phyloP scores from a whole-genome alignment of 106 monocot genomes.

The Dendrobium chrysotoxum region DNA sequence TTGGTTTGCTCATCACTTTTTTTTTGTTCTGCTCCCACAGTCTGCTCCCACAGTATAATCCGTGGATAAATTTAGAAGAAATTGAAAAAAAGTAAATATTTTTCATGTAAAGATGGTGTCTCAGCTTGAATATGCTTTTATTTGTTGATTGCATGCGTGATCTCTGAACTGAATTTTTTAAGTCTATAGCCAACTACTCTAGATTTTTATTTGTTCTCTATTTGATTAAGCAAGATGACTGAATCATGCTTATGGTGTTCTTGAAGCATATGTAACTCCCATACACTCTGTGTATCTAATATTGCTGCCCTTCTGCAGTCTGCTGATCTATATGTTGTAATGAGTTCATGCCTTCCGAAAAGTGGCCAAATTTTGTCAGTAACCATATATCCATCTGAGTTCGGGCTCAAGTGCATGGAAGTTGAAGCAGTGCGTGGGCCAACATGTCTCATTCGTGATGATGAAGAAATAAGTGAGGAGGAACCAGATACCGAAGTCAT shows the following conservation, averaged over 20 bases:
- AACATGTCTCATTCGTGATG: slow-evolving; percentile 44
- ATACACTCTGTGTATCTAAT: not conserved
- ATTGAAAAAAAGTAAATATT: not conserved
- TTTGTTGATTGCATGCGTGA: no score
- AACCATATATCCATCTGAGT: slow-evolving; percentile 77
- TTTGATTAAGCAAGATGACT: no score
- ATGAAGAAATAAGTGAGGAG: slow-evolving; percentile 25
- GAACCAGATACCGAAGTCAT: slow-evolving; percentile 38
- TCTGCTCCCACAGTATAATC: not conserved
- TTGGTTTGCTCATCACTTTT: not conserved
- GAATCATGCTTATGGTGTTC: not conserved
- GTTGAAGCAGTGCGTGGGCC: slow-evolving; percentile 67
- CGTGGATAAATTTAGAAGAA: not conserved
- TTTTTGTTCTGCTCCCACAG: not conserved
- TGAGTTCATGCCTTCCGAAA: slow-evolving; percentile 84
- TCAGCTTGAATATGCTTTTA: no score
- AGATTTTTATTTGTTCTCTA: no score
- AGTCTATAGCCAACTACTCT: no score
- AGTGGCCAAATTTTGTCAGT: slow-evolving; percentile 73
- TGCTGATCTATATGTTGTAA: slow-evolving; percentile 85
- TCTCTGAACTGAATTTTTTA: no score
- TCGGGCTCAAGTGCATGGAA: slow-evolving; percentile 85
- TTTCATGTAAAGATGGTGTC: not conserved
- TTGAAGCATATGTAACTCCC: not conserved
- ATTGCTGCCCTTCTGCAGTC: slow-evolving; percentile 36